phyloP scores from a whole-genome alignment of 371 early-diverging fungal species.

The Rhizopus sp. region DNA sequence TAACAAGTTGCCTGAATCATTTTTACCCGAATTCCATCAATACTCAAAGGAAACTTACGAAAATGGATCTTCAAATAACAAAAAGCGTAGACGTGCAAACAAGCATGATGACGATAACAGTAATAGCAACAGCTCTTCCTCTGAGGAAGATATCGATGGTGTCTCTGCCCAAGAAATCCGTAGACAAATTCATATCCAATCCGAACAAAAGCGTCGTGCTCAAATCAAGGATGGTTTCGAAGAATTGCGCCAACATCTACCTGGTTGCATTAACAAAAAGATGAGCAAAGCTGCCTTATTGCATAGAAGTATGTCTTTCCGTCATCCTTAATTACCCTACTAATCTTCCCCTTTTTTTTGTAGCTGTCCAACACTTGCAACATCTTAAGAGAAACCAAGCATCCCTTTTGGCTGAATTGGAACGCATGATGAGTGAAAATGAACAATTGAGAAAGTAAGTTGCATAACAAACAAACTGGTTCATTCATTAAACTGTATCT shows the following conservation, averaged over 20 bases:
- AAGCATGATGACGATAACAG: constrained; percentile 27
- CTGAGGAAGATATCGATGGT: constrained; percentile 34
- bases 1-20: constrained; percentile 50
- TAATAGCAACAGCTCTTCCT: constrained; percentile 5
- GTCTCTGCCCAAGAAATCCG: constrained; percentile 53
- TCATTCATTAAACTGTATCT: neutral
- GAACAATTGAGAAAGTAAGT: constrained; percentile 49
- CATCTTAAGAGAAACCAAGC: constrained; percentile 50
- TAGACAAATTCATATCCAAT: constrained; percentile 63
- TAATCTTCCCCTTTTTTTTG: neutral
- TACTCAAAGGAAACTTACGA: constrained; percentile 54
- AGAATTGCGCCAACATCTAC: constrained; percentile 55
- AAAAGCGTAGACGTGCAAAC: constrained; percentile 35
- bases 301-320: constrained; percentile 46
- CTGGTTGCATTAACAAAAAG: constrained; percentile 56
- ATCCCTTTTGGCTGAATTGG: constrained; percentile 47
- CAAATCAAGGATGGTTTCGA: constrained; percentile 65
- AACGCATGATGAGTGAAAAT: constrained; percentile 49
- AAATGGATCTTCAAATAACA: constrained; percentile 42
- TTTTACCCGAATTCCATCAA: constrained; percentile 52
- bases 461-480: neutral
- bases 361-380: constrained; percentile 55
- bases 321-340: neutral
- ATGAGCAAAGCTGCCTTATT: constrained; percentile 61
- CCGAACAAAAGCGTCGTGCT: constrained; percentile 63